Base-by-base conservation (phyloP, 2,329 filamentous ascomycete genomes). In the Colletotrichum aenigma region DNA sequence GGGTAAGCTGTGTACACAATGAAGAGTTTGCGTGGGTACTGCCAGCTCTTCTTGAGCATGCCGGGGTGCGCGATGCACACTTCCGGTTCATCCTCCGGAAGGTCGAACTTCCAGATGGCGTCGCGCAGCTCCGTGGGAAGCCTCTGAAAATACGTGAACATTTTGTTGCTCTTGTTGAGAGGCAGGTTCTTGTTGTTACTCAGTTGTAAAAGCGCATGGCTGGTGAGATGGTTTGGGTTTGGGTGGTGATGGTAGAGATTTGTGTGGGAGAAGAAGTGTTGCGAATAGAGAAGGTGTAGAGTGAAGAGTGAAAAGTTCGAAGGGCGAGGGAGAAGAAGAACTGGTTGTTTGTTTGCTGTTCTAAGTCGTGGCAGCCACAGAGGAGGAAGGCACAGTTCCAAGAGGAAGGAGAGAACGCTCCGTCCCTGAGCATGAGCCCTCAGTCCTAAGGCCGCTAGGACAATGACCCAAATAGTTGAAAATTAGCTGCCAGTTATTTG, bases 1-100 rank as follows among this genome's bases (percentile, higher is more conserved):
- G 70, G 70, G 24, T 61, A 70, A 15, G 70, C 70, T 10, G 66
- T 70, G 38, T 73, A 62, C 7, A 73, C 70, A 18, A 69, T 10
- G 7, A 71, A 43, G 3, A 67, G 58, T 7, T 73, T 66, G 5
- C 66, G 64, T 34, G 56, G 21, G 66, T 55, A 18, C n/a, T 13
- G 34, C n/a, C 32, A 34, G n/a, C n/a, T 13, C 16, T 32, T 30
- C 7, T 30, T 30, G 4, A 62, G n/a, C 62, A 65, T 32, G n/a
- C n/a, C 62, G 13, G 65, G 56, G 21, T 24, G 28, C 24, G 32
- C 36, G 7, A 73, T 48, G 56, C 70, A 73, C 16, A 73, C 36
- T 52, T 73, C 70, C 13, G 36, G 38, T n/a, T 70, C 70, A 10
- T 62, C 56, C 38, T 36, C 36, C 15, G 70, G 56, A 34, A 73